Evolutionary conservation across 2,329 filamentous ascomycete species (phyloP).

Genomic region (Cylindrodendrum hubeiense): DNA sequence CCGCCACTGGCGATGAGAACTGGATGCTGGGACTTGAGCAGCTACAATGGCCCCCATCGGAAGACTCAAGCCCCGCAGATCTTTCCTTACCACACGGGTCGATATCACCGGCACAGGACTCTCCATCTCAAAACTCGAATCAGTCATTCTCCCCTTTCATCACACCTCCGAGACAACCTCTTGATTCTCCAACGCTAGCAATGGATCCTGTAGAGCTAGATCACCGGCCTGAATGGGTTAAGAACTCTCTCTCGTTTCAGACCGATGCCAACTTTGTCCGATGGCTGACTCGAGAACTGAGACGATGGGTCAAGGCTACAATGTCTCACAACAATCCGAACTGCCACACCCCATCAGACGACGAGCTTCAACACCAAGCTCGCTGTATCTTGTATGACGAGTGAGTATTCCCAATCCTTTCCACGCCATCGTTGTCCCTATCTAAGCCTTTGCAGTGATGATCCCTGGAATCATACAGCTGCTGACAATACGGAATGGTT

Average conservation of each 20-base stretch:
- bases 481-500: slow-evolving; percentile 71
- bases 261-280: slow-evolving; percentile 44
- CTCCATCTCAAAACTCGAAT: background rate
- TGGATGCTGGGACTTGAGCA: background rate
- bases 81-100: background rate
- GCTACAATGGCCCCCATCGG: background rate
- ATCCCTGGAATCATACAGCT: slow-evolving; percentile 69
- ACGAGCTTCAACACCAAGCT: slow-evolving; percentile 51
- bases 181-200: slow-evolving; percentile 10
- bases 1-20: background rate
- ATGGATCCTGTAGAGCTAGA: background rate
- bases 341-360: slow-evolving; percentile 50
- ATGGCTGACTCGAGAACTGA: slow-evolving; percentile 42
- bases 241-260: slow-evolving; percentile 33
- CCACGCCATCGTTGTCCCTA: accelerated
- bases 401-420: slow-evolving; percentile 29
- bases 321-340: slow-evolving; percentile 51
- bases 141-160: background rate
- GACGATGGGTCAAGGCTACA: slow-evolving; percentile 42
- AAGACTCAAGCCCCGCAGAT: background rate
- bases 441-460: slow-evolving; percentile 55
- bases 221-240: slow-evolving; percentile 32
- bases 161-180: background rate
- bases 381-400: slow-evolving; percentile 50
- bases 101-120: background rate